These are phyloP conservation scores for Ormosia emarginata DNA, from an alignment of 306 rosid genomes.

Conservation along the genomic window DNA sequence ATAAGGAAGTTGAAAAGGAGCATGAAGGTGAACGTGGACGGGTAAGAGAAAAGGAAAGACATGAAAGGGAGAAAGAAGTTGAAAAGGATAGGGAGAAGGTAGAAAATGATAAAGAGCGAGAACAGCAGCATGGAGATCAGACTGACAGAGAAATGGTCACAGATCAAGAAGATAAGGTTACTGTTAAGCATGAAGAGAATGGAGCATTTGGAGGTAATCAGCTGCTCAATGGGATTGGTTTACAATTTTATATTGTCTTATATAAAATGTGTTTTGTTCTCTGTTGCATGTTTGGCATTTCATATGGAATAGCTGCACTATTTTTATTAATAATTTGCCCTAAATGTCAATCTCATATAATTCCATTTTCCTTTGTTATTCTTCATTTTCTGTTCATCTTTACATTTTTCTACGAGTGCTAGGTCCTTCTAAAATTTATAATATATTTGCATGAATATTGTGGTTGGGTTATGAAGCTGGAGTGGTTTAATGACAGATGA, in stretches of 20 bases:
- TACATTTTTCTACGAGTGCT: neutral
- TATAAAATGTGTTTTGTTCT: neutral
- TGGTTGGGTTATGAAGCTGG: slow-evolving; percentile 13
- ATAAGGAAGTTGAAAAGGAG: slow-evolving; percentile 49
- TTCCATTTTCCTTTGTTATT: neutral
- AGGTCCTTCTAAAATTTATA: neutral
- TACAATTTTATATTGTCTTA: slow-evolving; percentile 13
- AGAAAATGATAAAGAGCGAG: slow-evolving; percentile 60
- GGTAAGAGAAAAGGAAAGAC: slow-evolving; percentile 57
- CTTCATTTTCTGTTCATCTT: slow-evolving; percentile 13
- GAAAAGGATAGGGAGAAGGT: slow-evolving; percentile 50
- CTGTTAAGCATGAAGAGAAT: slow-evolving; percentile 29
- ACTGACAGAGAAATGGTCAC: slow-evolving; percentile 18
- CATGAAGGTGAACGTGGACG: slow-evolving; percentile 46
- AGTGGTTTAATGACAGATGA: neutral
- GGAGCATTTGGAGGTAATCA: slow-evolving; percentile 33
- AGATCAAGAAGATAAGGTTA: slow-evolving; percentile 31
- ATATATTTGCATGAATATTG: neutral
- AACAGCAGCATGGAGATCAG: slow-evolving; percentile 34
- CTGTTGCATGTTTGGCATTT: slow-evolving; percentile 23
- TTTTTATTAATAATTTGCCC: neutral
- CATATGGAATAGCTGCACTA: neutral
- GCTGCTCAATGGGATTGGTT: neutral
- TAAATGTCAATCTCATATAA: neutral
- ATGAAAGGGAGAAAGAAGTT: slow-evolving; percentile 42